Percentiles rank a stretch among this genome's conserved stretches.
Conservation (phyloP, 192 early-diverging fungal genomes). For the Backusella australiensis region DNA sequence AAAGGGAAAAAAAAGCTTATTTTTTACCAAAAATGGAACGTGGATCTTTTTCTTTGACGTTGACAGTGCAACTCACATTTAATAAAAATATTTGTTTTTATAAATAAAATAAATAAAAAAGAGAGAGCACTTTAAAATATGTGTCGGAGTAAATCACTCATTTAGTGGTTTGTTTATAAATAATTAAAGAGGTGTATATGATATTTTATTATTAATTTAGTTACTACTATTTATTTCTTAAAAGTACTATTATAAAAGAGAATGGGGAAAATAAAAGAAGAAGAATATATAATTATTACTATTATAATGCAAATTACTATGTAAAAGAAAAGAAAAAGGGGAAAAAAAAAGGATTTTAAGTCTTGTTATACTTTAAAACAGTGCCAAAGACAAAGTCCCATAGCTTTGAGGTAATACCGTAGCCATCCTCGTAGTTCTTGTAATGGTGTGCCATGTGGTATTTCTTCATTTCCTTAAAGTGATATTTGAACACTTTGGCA, state of each 20-base stretch:
- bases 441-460: slow-evolving; percentile 97
- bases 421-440: slow-evolving; percentile 83
- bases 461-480: slow-evolving; percentile 86
- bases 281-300: neutral
- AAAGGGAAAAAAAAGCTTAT: neutral
- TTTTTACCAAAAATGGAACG: neutral
- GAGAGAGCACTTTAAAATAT: too few species aligned
- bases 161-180: neutral
- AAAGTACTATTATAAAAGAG: neutral
- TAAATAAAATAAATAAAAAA: too few species aligned
- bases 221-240: neutral
- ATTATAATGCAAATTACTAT: neutral
- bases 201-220: neutral
- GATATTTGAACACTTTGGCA: slow-evolving; percentile 65
- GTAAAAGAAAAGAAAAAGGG: neutral
- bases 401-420: slow-evolving; percentile 87
- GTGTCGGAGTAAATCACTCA: neutral
- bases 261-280: neutral
- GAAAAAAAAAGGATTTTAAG: neutral
- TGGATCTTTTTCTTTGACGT: neutral
- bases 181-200: neutral
- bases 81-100: neutral
- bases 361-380: slow-evolving; percentile 39
- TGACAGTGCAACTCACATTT: neutral
- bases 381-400: slow-evolving; percentile 88